Evolutionary conservation across 2,329 filamentous ascomycete genomes (phyloP).

Genomic region (Tympanopsis confertula): DNA sequence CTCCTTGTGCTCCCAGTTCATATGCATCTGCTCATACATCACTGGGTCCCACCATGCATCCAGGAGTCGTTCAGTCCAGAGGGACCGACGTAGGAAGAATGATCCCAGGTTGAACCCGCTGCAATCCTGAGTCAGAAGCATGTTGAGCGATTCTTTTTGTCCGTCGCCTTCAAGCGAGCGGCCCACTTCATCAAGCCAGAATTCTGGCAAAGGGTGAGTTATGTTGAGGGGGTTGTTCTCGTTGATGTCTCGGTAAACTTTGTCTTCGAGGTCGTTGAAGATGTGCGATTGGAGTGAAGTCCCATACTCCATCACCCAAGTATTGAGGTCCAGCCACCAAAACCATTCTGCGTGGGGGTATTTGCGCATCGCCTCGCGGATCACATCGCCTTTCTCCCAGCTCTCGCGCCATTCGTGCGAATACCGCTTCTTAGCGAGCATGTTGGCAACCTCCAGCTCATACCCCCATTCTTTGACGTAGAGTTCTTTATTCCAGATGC

Average conservation of each 20-base stretch:
- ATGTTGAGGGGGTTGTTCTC: constrained; percentile 92
- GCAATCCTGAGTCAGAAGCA: constrained; percentile 87
- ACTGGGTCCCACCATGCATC: constrained; percentile 99
- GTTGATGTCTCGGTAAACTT: constrained; percentile 92
- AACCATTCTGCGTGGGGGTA: constrained; percentile 98
- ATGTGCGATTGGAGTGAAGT: constrained; percentile 84
- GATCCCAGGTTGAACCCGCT: constrained; percentile 92
- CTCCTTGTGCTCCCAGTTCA: constrained; percentile 98
- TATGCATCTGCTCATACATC: constrained; percentile 93
- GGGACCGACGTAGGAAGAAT: constrained; percentile 77
- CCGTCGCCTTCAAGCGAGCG: constrained; percentile 68
- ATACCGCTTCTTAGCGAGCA: constrained; percentile 97
- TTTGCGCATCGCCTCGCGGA: constrained; percentile 78
- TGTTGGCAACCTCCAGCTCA: constrained; percentile 89
- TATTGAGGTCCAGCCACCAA: constrained; percentile 98
- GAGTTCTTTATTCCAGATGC: constrained; percentile 84
- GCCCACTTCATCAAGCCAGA: constrained; percentile 66
- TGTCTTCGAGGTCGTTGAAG: constrained; percentile 65
- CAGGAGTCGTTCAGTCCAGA: constrained; percentile 81
- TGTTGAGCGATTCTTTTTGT: constrained; percentile 66
- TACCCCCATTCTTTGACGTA: constrained; percentile 87
- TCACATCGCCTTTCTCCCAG: constrained; percentile 96
- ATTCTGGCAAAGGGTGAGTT: constrained; percentile 63
- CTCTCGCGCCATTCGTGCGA: constrained; percentile 98
- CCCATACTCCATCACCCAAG: constrained; percentile 91